Evolutionary conservation across 2,329 filamentous ascomycete species (phyloP), one percentile per base, ranked within the genome.

Genomic region (Byssochlamys sp.): DNA sequence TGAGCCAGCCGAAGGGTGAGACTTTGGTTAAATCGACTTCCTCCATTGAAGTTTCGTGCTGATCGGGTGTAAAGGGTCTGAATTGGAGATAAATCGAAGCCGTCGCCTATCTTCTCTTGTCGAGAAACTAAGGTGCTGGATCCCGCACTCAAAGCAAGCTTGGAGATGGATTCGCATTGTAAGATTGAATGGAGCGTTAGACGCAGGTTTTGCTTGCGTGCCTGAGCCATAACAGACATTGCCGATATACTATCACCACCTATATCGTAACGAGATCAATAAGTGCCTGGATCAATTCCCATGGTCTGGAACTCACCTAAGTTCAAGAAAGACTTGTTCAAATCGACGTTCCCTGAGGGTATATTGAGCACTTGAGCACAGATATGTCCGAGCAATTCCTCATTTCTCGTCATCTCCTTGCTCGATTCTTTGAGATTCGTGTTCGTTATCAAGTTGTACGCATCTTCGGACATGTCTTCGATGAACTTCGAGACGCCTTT

Each of bases 401-500:
- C 57, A 0, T 62, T 45, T 49, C 59, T 51, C 24, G 59, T 62
- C 7, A 65, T 60, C 1, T 61, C 61, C 31, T 58, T 45, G 4
- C 55, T 52, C 4, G 65, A 59, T 6, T 65, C 59, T 39, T 64
- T 57, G 24, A 60, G 53, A 14, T 67, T 65, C 2, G 19, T 39
- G n/a, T 56, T 55, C 24, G 66, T 62, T 9, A 61, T 74, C 3
- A 69, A 67, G 12, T 75, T 69, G 45, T 76, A 77, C 0, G 67
- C 68, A 0, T 67, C 61, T 2, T 75, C 67, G n/a, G 75, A 69
- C 61, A 76, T 69, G 48, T 63, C 65, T 25, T 76, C 73, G 2
- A 81, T 59, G 80, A 80, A 82, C 1, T 64, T 62, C 1, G 69
- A 69, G 14, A 77, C 69, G 55, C 64, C 66, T 60, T 68, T 71